Evolutionary conservation across 495 filamentous ascomycete genomes (phyloP).

Genomic region (Entonaema liquescens): DNA sequence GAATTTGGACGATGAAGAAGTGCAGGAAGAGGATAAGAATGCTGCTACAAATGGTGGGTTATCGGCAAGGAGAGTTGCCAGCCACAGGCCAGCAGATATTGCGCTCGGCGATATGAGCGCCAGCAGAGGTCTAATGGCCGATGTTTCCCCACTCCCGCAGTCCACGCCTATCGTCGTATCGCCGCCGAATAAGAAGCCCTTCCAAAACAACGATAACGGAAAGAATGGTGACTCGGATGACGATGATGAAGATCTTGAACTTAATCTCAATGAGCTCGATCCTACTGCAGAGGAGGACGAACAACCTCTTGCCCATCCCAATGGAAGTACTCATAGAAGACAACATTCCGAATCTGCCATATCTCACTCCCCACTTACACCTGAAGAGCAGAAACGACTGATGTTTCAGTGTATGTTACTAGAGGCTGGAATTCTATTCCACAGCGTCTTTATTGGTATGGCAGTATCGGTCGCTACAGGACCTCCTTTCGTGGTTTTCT

Average conservation of each 20-base stretch:
- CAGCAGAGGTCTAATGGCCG: conserved; percentile 57
- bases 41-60: conserved; percentile 32
- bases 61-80: conserved; percentile 36
- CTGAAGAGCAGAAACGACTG: conserved; percentile 64
- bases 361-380: conserved; percentile 37
- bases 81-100: conserved; percentile 52
- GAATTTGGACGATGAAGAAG: conserved; percentile 51
- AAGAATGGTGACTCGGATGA: conserved; percentile 38
- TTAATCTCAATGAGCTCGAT: conserved; percentile 63
- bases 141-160: conserved; percentile 58
- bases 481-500: conserved; percentile 78
- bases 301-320: conserved; percentile 35
- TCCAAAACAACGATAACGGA: conserved; percentile 9
- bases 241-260: conserved; percentile 58
- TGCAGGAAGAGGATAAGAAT: conserved; percentile 35
- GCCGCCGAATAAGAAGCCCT: conserved; percentile 22
- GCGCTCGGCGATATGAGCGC: conserved; percentile 55
- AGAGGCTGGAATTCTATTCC: conserved; percentile 86
- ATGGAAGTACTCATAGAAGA: conserved; percentile 24
- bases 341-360: conserved; percentile 39
- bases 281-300: conserved; percentile 41
- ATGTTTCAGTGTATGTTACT: conserved; percentile 81
- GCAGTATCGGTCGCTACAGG: conserved; percentile 84
- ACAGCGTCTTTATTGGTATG: conserved; percentile 91
- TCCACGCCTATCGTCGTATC: conserved; percentile 46